These are phyloP conservation scores for Puccinia coronata DNA, from an alignment of 1,284 basidiomycete species.

Conservation along the genomic window DNA sequence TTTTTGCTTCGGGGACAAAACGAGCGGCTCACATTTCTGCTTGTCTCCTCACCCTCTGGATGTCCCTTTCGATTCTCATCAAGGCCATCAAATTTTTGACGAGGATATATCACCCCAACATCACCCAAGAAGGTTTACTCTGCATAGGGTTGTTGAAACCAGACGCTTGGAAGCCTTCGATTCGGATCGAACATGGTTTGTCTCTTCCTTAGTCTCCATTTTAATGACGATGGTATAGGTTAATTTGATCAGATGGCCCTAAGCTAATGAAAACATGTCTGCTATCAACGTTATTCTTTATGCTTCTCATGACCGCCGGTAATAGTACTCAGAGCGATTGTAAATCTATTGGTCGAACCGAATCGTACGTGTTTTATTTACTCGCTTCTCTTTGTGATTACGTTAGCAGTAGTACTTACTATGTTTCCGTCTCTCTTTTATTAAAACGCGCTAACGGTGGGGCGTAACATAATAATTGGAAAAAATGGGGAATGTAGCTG, in stretches of 20 bases:
- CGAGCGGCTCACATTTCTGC: no score
- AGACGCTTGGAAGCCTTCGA: slow-evolving; percentile 59
- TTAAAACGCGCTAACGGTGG: no score
- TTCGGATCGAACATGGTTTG: slow-evolving; percentile 57
- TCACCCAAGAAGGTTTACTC: slow-evolving; percentile 57
- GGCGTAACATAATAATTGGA: background rate
- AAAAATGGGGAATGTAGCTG: slow-evolving; percentile 15
- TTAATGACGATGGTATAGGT: no score
- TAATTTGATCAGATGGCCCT: background rate
- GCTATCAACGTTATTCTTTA: background rate
- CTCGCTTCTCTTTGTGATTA: no score
- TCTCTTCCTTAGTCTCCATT: slow-evolving; percentile 16
- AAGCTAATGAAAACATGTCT: no score
- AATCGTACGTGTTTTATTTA: slow-evolving; percentile 28
- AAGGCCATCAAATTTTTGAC: slow-evolving; percentile 47
- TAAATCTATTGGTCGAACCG: slow-evolving; percentile 41
- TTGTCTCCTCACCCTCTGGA: background rate
- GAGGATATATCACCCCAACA: slow-evolving; percentile 58
- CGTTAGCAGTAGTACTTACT: no score
- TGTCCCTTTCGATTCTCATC: background rate
- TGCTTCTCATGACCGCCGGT: background rate
- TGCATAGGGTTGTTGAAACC: slow-evolving; percentile 58
- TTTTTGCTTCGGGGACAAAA: no score
- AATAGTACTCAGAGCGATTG: slow-evolving; percentile 35
- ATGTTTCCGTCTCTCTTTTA: no score